Base-by-base conservation (phyloP, 1,139 yeast genomes). In the Saccharomyces hybrid region DNA sequence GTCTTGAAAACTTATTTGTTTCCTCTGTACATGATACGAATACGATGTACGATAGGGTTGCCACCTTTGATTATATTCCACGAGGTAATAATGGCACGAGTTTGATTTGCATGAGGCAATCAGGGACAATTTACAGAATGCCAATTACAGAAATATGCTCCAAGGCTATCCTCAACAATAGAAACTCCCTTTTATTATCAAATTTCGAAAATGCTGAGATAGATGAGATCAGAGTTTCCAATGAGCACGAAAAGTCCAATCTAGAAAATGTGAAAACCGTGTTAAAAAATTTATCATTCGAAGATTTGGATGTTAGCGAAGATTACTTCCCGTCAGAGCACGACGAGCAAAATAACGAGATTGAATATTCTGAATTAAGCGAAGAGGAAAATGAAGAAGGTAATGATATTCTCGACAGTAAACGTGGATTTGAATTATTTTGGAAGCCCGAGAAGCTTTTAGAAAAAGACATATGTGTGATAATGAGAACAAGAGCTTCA, bases 51-150 rank as follows among this genome's bases (percentile, higher is more conserved):
- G 96, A 89, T 61, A 78, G 91, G 61, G 95, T 90, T 2, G 82
- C 86, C 0, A 85, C 96, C 0, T 89, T 86, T 70, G 97, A 90
- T 67, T 90, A 89, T 67, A 82, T 86, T 4, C 84, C 88, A 20
- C 20, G 20, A 20, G 20, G 20, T 20, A 20, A 20, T 20, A 20
- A 20, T 20, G 20, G 20, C 20, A 20, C 20, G 20, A 69, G 72
- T 51, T 78, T 88, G 59, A 83, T 90, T 41, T 90, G 97, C 69
- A 86, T 90, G 86, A 75, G 96, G 59, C 95, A 88, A 65, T 86
- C 95, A 1, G 97, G 97, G 1, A 85, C 88, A 50, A 85, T 89
- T 0, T 90, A 87, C 70, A 75, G 88, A 57, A 88, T 88, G 93
- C 80, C 85, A 20, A 20, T 20, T 20, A 20, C 76, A 1, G 95